Conservation (phyloP, 768 basidiomycete species). For the Tulasnella sp. region DNA sequence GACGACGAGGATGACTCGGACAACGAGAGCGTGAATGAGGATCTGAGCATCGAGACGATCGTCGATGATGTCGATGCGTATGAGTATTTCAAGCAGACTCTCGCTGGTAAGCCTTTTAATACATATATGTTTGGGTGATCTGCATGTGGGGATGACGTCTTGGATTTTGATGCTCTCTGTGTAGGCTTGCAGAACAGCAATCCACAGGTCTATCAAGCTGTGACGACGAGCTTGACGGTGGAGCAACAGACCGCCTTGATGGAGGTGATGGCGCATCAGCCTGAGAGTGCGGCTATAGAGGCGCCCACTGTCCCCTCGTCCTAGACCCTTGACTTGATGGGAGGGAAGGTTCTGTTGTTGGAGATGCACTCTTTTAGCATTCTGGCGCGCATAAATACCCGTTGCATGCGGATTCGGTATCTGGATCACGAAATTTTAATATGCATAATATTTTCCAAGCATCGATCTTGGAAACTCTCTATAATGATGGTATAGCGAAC, state of each 20-base stretch:
- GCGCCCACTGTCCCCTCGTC: neutral
- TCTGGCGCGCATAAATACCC: too few relatives aligned
- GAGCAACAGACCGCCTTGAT: conserved; percentile 74
- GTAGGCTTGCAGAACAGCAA: conserved; percentile 71
- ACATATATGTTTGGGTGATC: neutral
- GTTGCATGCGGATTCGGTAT: too few relatives aligned
- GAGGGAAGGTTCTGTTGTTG: too few relatives aligned
- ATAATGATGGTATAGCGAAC: too few relatives aligned
- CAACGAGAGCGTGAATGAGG: conserved; percentile 55
- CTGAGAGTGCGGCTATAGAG: conserved; percentile 12
- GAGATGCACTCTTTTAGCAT: too few relatives aligned
- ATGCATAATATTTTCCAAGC: too few relatives aligned
- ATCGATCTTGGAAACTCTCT: too few relatives aligned
- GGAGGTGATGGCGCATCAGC: conserved; percentile 71
- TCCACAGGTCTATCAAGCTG: conserved; percentile 50
- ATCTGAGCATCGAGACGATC: conserved; percentile 75
- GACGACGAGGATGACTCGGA: conserved; percentile 38
- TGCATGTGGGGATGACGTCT: neutral
- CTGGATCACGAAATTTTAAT: too few relatives aligned
- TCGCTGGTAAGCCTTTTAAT: conserved; percentile 45
- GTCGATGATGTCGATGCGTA: conserved; percentile 74
- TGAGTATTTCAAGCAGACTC: conserved; percentile 60
- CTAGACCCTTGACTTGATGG: too few relatives aligned
- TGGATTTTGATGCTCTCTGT: conserved; percentile 9
- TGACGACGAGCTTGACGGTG: conserved; percentile 56